phyloP scores from a whole-genome alignment of 371 early-diverging fungal genomes.

The Rhizopus stolonifer region DNA sequence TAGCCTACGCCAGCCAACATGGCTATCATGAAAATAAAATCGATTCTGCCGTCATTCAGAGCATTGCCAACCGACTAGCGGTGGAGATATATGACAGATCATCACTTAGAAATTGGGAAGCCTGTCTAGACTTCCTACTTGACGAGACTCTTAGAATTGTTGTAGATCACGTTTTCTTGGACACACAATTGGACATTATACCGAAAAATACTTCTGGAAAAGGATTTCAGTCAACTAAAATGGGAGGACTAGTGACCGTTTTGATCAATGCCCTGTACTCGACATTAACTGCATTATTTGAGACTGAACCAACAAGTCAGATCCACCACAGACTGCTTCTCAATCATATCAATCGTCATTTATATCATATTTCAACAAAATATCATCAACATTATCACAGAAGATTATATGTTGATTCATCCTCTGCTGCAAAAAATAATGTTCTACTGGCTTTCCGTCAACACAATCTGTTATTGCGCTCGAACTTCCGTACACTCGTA shows the following conservation, averaged over 20 bases:
- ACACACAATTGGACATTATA: conserved; percentile 26
- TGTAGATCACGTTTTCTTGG: conserved; percentile 41
- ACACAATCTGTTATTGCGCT: conserved; percentile 16
- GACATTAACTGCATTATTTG: conserved; percentile 37
- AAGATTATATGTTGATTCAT: conserved; percentile 3
- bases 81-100: conserved; percentile 46
- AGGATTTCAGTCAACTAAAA: conserved; percentile 7
- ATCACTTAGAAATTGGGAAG: conserved; percentile 37
- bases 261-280: conserved; percentile 37
- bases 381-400: conserved; percentile 34
- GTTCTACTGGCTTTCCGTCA: neutral
- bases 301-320: conserved; percentile 28
- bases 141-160: conserved; percentile 43
- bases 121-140: conserved; percentile 43
- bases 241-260: conserved; percentile 27
- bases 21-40: conserved; percentile 9
- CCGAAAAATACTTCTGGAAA: conserved; percentile 3
- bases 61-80: conserved; percentile 39
- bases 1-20: conserved; percentile 27
- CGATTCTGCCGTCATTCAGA: conserved; percentile 27
- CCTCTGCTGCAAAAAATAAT: neutral
- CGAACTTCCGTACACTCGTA: conserved; percentile 34
- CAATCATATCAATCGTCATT: conserved; percentile 36
- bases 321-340: conserved; percentile 39
- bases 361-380: conserved; percentile 28